A percentile compares a stretch with the other conserved stretches of the same genome.
Evolutionary conservation across 129 eudicot genomes (phyloP).

Genomic region (Deinandra increscens): DNA sequence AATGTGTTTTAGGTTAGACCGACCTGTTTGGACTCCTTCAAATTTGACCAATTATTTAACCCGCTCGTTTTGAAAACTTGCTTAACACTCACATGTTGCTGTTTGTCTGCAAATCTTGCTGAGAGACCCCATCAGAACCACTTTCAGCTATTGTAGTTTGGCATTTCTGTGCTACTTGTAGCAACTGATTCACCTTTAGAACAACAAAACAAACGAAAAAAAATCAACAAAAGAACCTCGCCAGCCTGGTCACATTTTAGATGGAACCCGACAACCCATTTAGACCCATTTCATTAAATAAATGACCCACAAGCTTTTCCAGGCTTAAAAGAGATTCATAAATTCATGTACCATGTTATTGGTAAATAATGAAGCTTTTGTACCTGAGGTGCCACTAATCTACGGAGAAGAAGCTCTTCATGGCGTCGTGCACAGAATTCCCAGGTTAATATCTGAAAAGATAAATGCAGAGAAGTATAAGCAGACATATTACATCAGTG

Average conservation of each 20-base stretch:
- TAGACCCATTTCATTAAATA: neutral
- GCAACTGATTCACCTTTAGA: conserved; percentile 78
- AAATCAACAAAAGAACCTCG: neutral
- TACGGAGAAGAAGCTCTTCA: conserved; percentile 95
- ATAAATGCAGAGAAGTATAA: neutral
- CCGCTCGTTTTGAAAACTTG: neutral
- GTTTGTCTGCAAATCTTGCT: conserved; percentile 77
- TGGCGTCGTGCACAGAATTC: conserved; percentile 95
- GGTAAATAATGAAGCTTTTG: neutral
- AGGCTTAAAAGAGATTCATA: neutral
- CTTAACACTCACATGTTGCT: conserved; percentile 68
- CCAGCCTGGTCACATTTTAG: neutral
- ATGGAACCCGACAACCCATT: neutral
- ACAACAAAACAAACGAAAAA: neutral
- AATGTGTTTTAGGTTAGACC: neutral
- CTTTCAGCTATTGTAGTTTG: conserved; percentile 79
- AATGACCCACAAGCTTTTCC: neutral
- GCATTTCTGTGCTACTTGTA: conserved; percentile 93
- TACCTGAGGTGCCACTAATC: conserved; percentile 96
- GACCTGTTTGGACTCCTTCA: neutral
- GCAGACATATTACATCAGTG: neutral
- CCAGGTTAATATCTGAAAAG: conserved; percentile 83
- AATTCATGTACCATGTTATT: neutral
- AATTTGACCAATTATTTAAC: neutral
- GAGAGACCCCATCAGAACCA: conserved; percentile 82